Evolutionary conservation across 768 basidiomycete species (phyloP), one percentile per base, ranked within the genome.

Genomic region (Rhodotorula diobovata): DNA sequence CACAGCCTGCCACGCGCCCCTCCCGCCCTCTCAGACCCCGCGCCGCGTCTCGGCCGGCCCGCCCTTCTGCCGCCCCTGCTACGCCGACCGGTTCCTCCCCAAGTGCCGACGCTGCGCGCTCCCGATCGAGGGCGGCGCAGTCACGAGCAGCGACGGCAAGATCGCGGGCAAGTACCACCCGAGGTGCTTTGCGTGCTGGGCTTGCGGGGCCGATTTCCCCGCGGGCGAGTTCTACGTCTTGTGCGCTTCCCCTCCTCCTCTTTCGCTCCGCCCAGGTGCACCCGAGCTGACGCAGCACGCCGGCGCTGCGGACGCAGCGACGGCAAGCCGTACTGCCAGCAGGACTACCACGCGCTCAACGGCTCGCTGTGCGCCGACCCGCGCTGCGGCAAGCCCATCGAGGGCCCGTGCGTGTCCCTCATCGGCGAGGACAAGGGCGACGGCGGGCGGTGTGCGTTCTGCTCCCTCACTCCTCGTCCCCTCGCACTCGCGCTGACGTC

Each of bases 221-320:
- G 58, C 50, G 30, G 67, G 68, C 21, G 77, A 77, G 43, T 78
- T 78, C 62, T 78, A 78, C 72, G 77, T 78, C 51, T 76, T 55
- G 67, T 70, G 46, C 53, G 66, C 59, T 25, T 18, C 20, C 30
- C 16, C n/a, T 14, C 28, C 2, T 21, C 8, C 4, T 28, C 37
- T n/a, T 68, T 18, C 28, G 2, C 25, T 55, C 39, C n/a, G n/a
- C 20, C 18, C 15, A 15, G n/a, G 4, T 15, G 57, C 39, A 3
- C 16, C 5, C 2, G 53, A 37, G n/a, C 45, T 62, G 60, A 64
- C 25, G 30, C 34, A 50, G 23, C 28, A 58, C 2, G 4, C 32
- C 21, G 43, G n/a, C n/a, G n/a, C 20, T 35, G 20, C 0, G 1
- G 18, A 15, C 7, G 34, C 53, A 72, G 65, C 53, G 76, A 73